Evolutionary conservation across 208 protist genomes (phyloP), one percentile per base, ranked within the genome.

Genomic region (Leptomonas seymouri): DNA sequence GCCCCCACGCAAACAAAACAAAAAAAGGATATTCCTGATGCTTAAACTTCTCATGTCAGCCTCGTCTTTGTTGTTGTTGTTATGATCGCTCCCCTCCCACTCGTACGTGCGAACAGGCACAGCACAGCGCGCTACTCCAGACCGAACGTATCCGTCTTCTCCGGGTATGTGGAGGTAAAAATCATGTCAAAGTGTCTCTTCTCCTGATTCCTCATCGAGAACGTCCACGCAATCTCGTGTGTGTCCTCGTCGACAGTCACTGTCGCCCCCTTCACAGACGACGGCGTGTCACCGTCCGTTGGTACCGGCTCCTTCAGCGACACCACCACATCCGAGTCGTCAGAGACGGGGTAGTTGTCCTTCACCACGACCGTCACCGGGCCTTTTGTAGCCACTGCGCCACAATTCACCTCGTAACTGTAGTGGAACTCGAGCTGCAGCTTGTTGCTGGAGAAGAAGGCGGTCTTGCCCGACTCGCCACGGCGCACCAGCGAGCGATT

Each of bases 331-430:
- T 82, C 72, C 42, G 75, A 60, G 55, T 83, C 60, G n/a, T 68
- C 67, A 11, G 80, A 76, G 11, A 86, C 60, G 4, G 84, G 84
- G 65, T 70, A 89, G 54, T 89, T 82, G 64, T 89, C 84, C 30
- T 64, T 66, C 69, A 89, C 84, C 49, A 89, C 70, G 49, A 89
- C 57, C 25, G 65, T 73, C 61, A 76, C 51, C 44, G 73, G 67
- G 14, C 28, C 36, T 12, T 63, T 44, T 21, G 45, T 75, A 18
- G 62, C 4, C 58, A 71, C 44, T 12, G 64, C 71, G 21, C 41
- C 57, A 49, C 71, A 77, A 57, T 77, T 60, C 2, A 67, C 64
- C 18, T 61, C 54, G 64, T 67, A 77, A 9, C 57, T 31, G 58
- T 77, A 71, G 57, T 77, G 64, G 50, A 68, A 77, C 57, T 53